A percentile compares a stretch with the other conserved stretches of the same genome.
These are phyloP conservation scores for Tetraselmis striata DNA, from an alignment of 139 green algal species.

Conservation along the genomic window DNA sequence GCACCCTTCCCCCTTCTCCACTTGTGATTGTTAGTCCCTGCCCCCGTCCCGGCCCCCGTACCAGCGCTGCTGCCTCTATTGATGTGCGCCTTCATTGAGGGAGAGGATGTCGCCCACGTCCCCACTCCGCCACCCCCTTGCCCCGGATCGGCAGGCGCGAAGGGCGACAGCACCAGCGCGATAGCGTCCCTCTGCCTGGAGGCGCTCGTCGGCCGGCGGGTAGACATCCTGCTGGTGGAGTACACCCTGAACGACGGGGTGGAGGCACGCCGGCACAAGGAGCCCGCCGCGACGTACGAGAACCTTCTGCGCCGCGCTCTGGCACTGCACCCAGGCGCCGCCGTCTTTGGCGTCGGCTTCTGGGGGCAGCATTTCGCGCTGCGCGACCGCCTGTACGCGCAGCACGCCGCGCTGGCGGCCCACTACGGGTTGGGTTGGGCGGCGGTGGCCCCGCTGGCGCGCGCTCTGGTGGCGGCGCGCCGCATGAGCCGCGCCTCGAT, in stretches of 20 bases:
- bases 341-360: background rate
- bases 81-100: too few species aligned
- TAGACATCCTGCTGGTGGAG: background rate
- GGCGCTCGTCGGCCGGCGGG: background rate
- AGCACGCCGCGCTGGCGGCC: background rate
- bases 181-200: background rate
- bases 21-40: too few species aligned
- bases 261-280: background rate
- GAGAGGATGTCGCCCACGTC: too few species aligned
- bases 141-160: background rate
- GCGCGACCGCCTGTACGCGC: background rate
- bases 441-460: background rate
- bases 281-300: background rate
- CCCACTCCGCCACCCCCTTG: too few species aligned
- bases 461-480: background rate
- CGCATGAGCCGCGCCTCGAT: background rate
- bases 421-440: background rate
- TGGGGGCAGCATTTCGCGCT: background rate
- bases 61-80: too few species aligned
- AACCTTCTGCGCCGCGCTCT: background rate
- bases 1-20: too few species aligned
- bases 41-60: too few species aligned
- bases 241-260: background rate
- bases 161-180: background rate
- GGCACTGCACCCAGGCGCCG: background rate